phyloP scores from a whole-genome alignment of 2,329 filamentous ascomycete genomes.

The Clarireedia paspali region DNA sequence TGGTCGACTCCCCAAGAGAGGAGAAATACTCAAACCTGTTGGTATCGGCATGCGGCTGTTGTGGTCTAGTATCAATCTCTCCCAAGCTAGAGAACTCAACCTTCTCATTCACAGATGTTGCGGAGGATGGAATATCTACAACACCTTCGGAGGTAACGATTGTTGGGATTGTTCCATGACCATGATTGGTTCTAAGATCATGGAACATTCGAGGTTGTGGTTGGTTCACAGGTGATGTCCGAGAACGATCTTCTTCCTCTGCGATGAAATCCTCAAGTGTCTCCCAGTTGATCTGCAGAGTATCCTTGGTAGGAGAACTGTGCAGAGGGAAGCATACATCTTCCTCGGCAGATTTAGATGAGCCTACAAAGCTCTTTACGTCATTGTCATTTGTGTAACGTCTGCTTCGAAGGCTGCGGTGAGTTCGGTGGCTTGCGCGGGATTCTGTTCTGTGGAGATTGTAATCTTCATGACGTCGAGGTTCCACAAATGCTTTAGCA shows the following conservation, averaged over 20 bases:
- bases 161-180: constrained; percentile 8
- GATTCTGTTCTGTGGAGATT: constrained; percentile 65
- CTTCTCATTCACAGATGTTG: constrained; percentile 43
- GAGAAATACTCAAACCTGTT: constrained; percentile 97
- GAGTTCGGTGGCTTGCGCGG: constrained; percentile 54
- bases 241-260: constrained; percentile 46
- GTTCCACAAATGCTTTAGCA: constrained; percentile 88
- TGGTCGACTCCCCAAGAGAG: constrained; percentile 85
- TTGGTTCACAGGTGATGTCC: constrained; percentile 25
- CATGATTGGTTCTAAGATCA: constrained; percentile 24
- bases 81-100: constrained; percentile 34
- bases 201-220: constrained; percentile 26
- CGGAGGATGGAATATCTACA: constrained; percentile 44
- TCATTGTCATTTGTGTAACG: constrained; percentile 56
- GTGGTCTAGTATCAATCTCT: constrained; percentile 20
- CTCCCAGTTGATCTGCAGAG: constrained; percentile 84
- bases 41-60: constrained; percentile 44
- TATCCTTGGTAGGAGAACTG: constrained; percentile 59
- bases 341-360: constrained; percentile 68
- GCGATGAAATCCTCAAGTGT: constrained; percentile 87
- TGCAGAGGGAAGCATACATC: constrained; percentile 84
- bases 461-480: constrained; percentile 62
- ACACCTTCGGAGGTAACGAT: constrained; percentile 46
- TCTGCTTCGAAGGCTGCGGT: constrained; percentile 46
- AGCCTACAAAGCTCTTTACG: constrained; percentile 50